Evolutionary conservation across 2,329 filamentous ascomycete species (phyloP), one percentile per base, ranked within the genome.

Genomic region (Dothidotthia symphoricarpi): DNA sequence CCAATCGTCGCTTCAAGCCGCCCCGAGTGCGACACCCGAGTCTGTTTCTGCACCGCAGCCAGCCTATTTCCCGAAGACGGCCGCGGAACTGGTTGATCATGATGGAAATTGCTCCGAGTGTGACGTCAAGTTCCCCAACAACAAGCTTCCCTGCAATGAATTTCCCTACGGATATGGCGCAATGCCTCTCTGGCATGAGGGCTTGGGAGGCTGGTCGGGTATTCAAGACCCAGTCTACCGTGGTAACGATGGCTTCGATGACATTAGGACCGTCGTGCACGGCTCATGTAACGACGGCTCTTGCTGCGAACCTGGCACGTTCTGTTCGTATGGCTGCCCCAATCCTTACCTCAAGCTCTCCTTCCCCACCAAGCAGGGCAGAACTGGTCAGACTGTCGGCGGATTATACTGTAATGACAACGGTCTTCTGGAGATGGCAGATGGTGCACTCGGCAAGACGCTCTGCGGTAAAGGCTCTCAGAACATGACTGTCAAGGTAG

Each of bases 301-400:
- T 12, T 68, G 68, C 43, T 91, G 88, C 71, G 53, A 46, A 6
- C 41, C 53, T 16, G 83, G 81, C 32, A 70, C 75, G 41, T 89
- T 90, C 76, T 96, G 91, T 76, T 95, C 90, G 2, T 97, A 97
- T 61, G 83, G 88, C 39, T 98, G 93, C 75, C 86, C 88, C n/a
- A 71, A 82, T 17, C 91, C 91, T 30, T 95, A 93, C 69, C 82
- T 93, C 68, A 96, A 96, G 79, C 78, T 85, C 3, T 91, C 97
- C 65, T 97, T 89, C 85, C 88, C 93, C 31, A 54, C 63, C 1
- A 75, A 77, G 24, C 93, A 97, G 73, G 93, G 91, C 39, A 61
- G 74, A 25, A 88, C 81, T 34, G 83, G 83, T 47, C 82, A 97
- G 74, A 95, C 90, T 16, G 77, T 96, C 38, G 93, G 93, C 66